Percentiles rank a stretch among this genome's conserved stretches.
Evolutionary conservation across 192 early-diverging fungal genomes (phyloP).

Genomic region (Irineochytrium annulatum): DNA sequence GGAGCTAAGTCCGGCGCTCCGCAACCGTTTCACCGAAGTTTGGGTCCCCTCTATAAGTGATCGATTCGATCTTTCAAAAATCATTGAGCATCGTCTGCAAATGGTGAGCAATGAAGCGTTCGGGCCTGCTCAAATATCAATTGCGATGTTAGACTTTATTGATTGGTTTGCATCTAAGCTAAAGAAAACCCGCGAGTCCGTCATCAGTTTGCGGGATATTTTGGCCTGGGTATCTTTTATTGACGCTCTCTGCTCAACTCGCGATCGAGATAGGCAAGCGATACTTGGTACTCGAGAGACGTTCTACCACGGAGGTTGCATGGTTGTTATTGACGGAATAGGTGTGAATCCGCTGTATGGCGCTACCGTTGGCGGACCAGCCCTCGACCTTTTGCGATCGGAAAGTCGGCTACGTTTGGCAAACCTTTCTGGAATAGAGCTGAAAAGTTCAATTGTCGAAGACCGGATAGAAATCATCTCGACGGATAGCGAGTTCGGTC

Average conservation of each 20-base stretch:
- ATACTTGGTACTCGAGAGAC: constrained; percentile 42
- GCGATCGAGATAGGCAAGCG: too few species aligned
- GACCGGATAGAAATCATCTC: constrained; percentile 11
- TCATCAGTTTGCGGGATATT: constrained; percentile 85
- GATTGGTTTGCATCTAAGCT: constrained; percentile 67
- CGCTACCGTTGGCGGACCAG: constrained; percentile 16
- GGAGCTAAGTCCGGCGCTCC: constrained; percentile 92
- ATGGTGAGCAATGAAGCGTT: too few species aligned
- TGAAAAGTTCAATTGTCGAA: neutral
- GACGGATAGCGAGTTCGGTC: constrained; percentile 51
- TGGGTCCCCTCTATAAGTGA: constrained; percentile 90
- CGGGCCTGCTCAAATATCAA: constrained; percentile 23
- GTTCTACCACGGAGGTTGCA: constrained; percentile 84
- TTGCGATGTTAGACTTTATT: constrained; percentile 76
- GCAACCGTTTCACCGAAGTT: constrained; percentile 97
- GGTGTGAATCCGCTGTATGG: constrained; percentile 70
- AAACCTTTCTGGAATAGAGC: constrained; percentile 1
- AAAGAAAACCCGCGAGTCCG: constrained; percentile 44
- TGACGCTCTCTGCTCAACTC: constrained; percentile 1
- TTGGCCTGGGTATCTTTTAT: constrained; percentile 91
- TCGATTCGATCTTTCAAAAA: constrained; percentile 63
- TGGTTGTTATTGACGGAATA: constrained; percentile 88
- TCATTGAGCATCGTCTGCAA: too few species aligned
- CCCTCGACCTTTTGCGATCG: constrained; percentile 10
- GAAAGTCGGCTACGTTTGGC: constrained; percentile 15